Conservation (phyloP, 345 rosid species). For the Salix purpurea region DNA sequence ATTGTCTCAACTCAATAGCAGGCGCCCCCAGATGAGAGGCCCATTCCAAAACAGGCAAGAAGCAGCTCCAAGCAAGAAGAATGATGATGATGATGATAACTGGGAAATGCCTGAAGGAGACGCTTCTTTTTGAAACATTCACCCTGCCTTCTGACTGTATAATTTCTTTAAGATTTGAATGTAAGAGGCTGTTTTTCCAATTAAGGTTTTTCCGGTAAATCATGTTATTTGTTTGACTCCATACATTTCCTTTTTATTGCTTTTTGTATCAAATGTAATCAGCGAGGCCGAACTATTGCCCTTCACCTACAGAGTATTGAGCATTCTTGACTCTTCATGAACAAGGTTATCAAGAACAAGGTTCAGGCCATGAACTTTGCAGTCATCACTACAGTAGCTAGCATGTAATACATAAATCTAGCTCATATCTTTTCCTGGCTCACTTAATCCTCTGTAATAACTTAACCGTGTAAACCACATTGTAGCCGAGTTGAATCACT, state of each 20-base stretch:
- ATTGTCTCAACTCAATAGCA: slow-evolving; percentile 14
- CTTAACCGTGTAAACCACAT: slow-evolving; percentile 41
- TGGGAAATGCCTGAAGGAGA: slow-evolving; percentile 80
- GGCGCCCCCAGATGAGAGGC: slow-evolving; percentile 48
- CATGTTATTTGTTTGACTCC: slow-evolving; percentile 13
- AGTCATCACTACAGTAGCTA: slow-evolving; percentile 37
- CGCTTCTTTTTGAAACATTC: slow-evolving; percentile 36
- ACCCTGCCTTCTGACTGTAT: slow-evolving; percentile 16
- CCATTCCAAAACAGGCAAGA: slow-evolving; percentile 35
- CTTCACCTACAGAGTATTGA: not conserved
- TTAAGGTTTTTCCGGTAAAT: slow-evolving; percentile 24
- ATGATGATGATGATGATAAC: slow-evolving; percentile 66
- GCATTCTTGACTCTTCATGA: slow-evolving; percentile 36
- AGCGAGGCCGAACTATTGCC: not conserved
- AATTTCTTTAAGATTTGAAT: slow-evolving; percentile 10
- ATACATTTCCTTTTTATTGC: slow-evolving; percentile 11
- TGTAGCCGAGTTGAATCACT: slow-evolving; percentile 41
- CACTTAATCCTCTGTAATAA: slow-evolving; percentile 26
- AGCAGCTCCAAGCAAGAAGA: slow-evolving; percentile 32
- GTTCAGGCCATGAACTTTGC: slow-evolving; percentile 37
- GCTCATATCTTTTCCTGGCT: slow-evolving; percentile 18
- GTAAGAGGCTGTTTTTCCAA: slow-evolving; percentile 10
- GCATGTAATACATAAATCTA: slow-evolving; percentile 34
- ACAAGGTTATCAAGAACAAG: slow-evolving; percentile 33
- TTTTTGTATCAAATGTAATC: slow-evolving; percentile 6